phyloP scores from a whole-genome alignment of 2,329 filamentous ascomycete genomes.

The Myriosclerotinia scirpicola region DNA sequence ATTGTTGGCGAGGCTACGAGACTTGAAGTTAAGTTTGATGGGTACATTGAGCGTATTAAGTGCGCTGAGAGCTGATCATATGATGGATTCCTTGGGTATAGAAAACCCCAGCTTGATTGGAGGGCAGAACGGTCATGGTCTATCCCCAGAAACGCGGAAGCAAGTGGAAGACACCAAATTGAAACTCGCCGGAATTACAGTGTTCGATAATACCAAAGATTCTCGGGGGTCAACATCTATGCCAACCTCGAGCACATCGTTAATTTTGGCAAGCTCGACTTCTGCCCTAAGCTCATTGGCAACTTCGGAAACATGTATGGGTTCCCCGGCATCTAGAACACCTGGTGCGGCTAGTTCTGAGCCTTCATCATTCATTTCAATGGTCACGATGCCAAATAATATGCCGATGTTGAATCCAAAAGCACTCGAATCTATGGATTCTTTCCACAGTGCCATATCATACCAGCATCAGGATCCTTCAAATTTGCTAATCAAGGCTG shows the following conservation, averaged over 20 bases:
- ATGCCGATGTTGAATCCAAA: constrained; percentile 14
- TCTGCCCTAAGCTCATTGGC: not conserved
- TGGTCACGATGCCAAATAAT: not conserved
- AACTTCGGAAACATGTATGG: not conserved
- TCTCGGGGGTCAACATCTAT: not conserved
- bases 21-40: constrained; percentile 31
- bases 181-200: constrained; percentile 22
- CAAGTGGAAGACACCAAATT: constrained; percentile 23
- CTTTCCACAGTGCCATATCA: constrained; percentile 25
- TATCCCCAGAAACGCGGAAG: constrained; percentile 24
- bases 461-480: not conserved
- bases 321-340: not conserved
- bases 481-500: not conserved
- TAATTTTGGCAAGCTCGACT: not conserved
- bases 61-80: constrained; percentile 27
- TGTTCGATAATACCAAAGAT: not conserved
- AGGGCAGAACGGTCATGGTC: not conserved
- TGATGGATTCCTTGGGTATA: constrained; percentile 29
- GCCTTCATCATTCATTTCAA: constrained; percentile 7
- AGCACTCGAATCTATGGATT: constrained; percentile 24
- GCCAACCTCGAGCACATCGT: not conserved
- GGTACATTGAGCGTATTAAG: constrained; percentile 27
- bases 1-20: constrained; percentile 28
- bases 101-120: constrained; percentile 26
- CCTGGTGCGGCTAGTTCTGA: not conserved